These are phyloP conservation scores for Leucaena leucocephala DNA, from an alignment of 306 rosid genomes.

Conservation along the genomic window DNA sequence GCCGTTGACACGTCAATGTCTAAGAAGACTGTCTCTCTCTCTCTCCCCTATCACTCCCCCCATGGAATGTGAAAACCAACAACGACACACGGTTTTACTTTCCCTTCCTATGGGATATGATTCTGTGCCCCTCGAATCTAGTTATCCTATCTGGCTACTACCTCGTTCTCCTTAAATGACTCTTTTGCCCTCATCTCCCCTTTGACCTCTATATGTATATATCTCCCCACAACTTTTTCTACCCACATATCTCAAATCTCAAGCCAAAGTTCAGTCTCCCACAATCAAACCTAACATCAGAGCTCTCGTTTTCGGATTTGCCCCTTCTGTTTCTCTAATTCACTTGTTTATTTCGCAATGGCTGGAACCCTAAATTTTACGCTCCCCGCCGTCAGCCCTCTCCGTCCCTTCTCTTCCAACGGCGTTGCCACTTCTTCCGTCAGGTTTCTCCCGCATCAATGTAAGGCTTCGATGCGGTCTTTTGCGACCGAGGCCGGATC, in stretches of 20 bases:
- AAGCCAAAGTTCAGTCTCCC: background rate
- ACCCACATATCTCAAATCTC: background rate
- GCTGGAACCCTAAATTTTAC: slow-evolving; percentile 7
- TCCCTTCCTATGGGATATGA: background rate
- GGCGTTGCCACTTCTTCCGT: slow-evolving; percentile 5
- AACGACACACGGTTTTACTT: slow-evolving; percentile 22
- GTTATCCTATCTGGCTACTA: background rate
- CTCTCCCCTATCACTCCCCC: background rate
- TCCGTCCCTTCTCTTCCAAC: background rate
- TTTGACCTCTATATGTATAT: slow-evolving; percentile 39
- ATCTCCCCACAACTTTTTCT: background rate
- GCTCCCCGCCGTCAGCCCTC: background rate
- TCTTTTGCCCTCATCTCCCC: slow-evolving; percentile 1
- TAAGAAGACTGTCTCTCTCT: background rate
- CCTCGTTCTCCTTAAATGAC: slow-evolving; percentile 4
- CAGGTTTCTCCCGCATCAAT: background rate
- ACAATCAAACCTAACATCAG: background rate
- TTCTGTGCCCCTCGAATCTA: background rate
- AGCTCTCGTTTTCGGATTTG: slow-evolving; percentile 1
- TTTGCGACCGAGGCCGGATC: background rate
- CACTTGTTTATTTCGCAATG: slow-evolving; percentile 21
- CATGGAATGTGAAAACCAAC: background rate
- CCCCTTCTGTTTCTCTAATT: background rate
- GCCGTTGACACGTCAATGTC: background rate
- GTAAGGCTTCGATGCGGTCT: slow-evolving; percentile 25